Evolutionary conservation across 176 grass and related monocot species (phyloP).

Genomic region (Rhynchospora tenuis): DNA sequence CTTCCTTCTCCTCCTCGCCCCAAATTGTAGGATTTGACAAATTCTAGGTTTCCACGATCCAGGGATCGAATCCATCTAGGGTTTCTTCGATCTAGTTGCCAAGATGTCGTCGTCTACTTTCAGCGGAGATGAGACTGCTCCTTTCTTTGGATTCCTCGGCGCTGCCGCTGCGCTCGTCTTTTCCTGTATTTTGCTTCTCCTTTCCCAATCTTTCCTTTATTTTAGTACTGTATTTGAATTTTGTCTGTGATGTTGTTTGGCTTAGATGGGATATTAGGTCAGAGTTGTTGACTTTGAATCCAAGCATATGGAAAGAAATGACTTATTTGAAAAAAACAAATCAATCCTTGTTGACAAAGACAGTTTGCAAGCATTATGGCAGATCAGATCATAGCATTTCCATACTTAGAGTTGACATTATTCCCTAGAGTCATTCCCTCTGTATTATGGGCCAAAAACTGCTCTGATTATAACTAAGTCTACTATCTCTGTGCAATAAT

Average conservation of each 20-base stretch:
- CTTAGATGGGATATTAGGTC: background rate
- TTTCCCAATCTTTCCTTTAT: background rate
- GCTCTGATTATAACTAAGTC: background rate
- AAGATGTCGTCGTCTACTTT: slow-evolving; percentile 37
- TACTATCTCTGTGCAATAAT: background rate
- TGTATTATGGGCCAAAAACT: background rate
- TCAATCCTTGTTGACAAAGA: background rate
- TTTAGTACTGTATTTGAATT: background rate
- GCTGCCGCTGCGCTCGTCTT: slow-evolving; percentile 59
- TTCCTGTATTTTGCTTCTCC: slow-evolving; percentile 28
- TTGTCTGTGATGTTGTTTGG: background rate
- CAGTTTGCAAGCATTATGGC: background rate
- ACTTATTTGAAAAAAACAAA: background rate
- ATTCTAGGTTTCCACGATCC: background rate
- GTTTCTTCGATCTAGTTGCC: background rate
- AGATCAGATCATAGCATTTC: background rate
- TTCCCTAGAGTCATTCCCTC: background rate
- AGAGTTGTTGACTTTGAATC: background rate
- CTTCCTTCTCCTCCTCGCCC: background rate
- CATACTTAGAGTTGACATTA: background rate
- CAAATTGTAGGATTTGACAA: slow-evolving; percentile 6
- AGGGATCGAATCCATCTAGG: slow-evolving; percentile 13
- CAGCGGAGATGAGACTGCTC: slow-evolving; percentile 59
- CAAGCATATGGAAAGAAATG: background rate
- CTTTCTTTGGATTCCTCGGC: slow-evolving; percentile 68